Evolutionary conservation across 495 filamentous ascomycete species (phyloP).

Genomic region (Aspergillus sclerotioniger): DNA sequence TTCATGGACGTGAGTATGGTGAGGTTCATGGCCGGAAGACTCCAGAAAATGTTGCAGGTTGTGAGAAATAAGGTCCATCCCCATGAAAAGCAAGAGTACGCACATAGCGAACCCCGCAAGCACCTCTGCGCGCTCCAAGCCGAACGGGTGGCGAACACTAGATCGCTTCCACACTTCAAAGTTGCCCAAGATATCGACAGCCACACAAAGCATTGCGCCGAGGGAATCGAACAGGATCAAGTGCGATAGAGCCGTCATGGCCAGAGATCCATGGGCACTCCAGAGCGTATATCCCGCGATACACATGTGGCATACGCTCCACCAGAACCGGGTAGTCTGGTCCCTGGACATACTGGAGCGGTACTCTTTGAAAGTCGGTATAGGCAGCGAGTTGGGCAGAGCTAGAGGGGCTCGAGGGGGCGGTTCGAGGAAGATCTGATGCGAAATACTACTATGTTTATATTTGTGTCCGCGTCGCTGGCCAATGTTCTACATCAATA

Average conservation of each 20-base stretch:
- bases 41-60: constrained; percentile 85
- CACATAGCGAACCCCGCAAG: constrained; percentile 97
- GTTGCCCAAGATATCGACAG: constrained; percentile 87
- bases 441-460: constrained; percentile 94
- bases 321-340: constrained; percentile 76
- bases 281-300: constrained; percentile 82
- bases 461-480: constrained; percentile 95
- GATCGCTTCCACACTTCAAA: constrained; percentile 97
- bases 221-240: constrained; percentile 93
- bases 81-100: constrained; percentile 92
- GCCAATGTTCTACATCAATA: constrained; percentile 63
- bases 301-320: constrained; percentile 85
- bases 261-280: constrained; percentile 80
- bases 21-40: constrained; percentile 60
- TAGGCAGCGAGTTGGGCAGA: constrained; percentile 87
- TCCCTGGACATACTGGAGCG: constrained; percentile 81
- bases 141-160: constrained; percentile 91
- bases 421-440: constrained; percentile 97
- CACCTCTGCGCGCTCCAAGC: constrained; percentile 86
- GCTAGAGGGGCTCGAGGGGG: constrained; percentile 81
- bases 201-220: constrained; percentile 88
- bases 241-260: constrained; percentile 89
- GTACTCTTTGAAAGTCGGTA: constrained; percentile 87
- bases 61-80: constrained; percentile 90
- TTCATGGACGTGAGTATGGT: constrained; percentile 66